Evolutionary conservation across 2,329 filamentous ascomycete genomes (phyloP).

Genomic region (Blumeria graminis): DNA sequence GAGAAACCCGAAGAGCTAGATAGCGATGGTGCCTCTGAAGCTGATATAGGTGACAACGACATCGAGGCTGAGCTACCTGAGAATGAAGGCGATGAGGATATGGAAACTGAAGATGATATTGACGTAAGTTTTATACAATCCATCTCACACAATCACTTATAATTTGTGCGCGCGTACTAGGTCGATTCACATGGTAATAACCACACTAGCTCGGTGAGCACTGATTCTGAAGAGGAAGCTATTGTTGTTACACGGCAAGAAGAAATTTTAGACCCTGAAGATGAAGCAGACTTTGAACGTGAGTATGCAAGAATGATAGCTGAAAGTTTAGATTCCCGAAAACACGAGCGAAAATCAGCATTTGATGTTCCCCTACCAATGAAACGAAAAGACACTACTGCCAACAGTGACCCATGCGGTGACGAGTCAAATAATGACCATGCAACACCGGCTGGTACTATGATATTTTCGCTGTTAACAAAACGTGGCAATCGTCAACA

Average conservation of each 20-base stretch:
- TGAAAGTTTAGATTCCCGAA: conserved; percentile 83
- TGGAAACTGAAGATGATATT: conserved; percentile 27
- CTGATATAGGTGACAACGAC: conserved; percentile 31
- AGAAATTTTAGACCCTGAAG: conserved; percentile 75
- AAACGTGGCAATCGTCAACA: conserved; percentile 93
- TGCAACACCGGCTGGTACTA: conserved; percentile 29
- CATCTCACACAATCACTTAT: neutral
- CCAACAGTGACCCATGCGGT: conserved; percentile 15
- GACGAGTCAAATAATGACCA: conserved; percentile 18
- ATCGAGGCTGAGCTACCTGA: conserved; percentile 27
- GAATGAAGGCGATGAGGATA: conserved; percentile 25
- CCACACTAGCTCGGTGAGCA: conserved; percentile 27
- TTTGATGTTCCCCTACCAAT: conserved; percentile 98
- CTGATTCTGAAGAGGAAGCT: conserved; percentile 54
- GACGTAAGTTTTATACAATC: conserved; percentile 21
- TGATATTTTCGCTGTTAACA: conserved; percentile 90
- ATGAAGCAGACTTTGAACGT: conserved; percentile 89
- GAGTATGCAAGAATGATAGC: conserved; percentile 98
- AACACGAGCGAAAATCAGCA: conserved; percentile 80
- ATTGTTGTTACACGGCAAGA: conserved; percentile 83
- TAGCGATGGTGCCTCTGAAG: conserved; percentile 50
- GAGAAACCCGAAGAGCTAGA: conserved; percentile 52
- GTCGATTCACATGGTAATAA: conserved; percentile 23
- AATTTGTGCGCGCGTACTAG: neutral
- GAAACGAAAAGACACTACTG: conserved; percentile 31